Conservation (phyloP, 805 yeast genomes). For the Candida maris region DNA sequence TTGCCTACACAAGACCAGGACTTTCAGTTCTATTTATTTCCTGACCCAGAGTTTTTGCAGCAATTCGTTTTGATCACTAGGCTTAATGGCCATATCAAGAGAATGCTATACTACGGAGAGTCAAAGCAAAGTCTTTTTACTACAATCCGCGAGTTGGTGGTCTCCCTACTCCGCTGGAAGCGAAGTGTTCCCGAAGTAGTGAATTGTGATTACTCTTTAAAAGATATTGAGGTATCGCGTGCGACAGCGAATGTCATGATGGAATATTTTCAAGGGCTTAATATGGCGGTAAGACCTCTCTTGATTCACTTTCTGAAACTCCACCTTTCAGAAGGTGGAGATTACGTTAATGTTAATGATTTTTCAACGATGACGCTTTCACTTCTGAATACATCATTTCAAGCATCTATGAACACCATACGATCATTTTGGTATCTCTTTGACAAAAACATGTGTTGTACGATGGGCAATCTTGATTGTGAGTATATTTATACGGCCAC, state of each 20-base stretch:
- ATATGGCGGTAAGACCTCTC: slow-evolving; percentile 67
- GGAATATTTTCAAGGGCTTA: slow-evolving; percentile 73
- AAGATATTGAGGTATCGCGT: slow-evolving; percentile 43
- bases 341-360: slow-evolving; percentile 51
- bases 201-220: slow-evolving; percentile 53
- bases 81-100: slow-evolving; percentile 61
- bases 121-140: slow-evolving; percentile 64
- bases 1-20: slow-evolving; percentile 48
- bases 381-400: slow-evolving; percentile 64
- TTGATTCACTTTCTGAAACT: slow-evolving; percentile 65
- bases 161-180: slow-evolving; percentile 61
- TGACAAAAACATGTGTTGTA: slow-evolving; percentile 63
- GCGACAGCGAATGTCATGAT: slow-evolving; percentile 64
- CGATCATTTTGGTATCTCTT: slow-evolving; percentile 61
- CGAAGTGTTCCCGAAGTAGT: slow-evolving; percentile 55
- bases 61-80: slow-evolving; percentile 68
- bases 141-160: slow-evolving; percentile 59
- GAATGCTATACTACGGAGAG: slow-evolving; percentile 61
- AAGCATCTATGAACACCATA: slow-evolving; percentile 67
- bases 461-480: slow-evolving; percentile 73
- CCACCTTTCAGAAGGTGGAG: slow-evolving; percentile 43
- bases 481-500: slow-evolving; percentile 73
- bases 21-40: slow-evolving; percentile 55
- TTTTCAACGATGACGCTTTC: slow-evolving; percentile 61
- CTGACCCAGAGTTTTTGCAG: slow-evolving; percentile 63